Conservation (phyloP, 1,284 basidiomycete genomes). For the Ustilago shanxiensis region DNA sequence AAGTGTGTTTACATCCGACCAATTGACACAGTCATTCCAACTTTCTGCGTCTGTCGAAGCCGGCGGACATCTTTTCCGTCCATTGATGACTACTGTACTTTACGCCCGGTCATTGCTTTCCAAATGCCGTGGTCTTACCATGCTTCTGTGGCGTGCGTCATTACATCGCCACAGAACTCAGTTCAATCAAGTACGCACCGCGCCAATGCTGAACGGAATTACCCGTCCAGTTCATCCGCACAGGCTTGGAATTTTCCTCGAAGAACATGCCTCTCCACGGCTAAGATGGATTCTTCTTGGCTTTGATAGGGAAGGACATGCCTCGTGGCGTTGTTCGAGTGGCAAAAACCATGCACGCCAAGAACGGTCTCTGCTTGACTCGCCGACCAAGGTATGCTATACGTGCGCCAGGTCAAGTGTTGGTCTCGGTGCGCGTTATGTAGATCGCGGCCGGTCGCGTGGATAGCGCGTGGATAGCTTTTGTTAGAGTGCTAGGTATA, state of each 20-base stretch:
- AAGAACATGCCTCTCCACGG: background rate
- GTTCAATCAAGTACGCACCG: too few relatives aligned
- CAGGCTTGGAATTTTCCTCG: background rate
- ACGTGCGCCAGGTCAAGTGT: background rate
- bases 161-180: too few relatives aligned
- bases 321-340: constrained; percentile 2
- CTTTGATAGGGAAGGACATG: constrained; percentile 1
- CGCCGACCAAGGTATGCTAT: constrained; percentile 3
- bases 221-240: too few relatives aligned
- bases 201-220: too few relatives aligned
- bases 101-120: background rate
- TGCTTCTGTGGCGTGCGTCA: background rate
- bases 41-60: too few relatives aligned
- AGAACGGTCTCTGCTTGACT: background rate
- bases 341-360: background rate
- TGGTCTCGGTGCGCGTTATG: background rate
- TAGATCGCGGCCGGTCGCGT: background rate
- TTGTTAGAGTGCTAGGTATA: background rate
- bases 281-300: constrained; percentile 11
- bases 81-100: too few relatives aligned
- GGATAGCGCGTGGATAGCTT: too few relatives aligned
- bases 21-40: background rate
- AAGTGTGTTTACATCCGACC: constrained; percentile 1
- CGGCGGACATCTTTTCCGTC: background rate
- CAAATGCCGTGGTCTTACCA: background rate